phyloP scores from a whole-genome alignment of 2,329 filamentous ascomycete genomes.

The Macrophomina phaseolina region DNA sequence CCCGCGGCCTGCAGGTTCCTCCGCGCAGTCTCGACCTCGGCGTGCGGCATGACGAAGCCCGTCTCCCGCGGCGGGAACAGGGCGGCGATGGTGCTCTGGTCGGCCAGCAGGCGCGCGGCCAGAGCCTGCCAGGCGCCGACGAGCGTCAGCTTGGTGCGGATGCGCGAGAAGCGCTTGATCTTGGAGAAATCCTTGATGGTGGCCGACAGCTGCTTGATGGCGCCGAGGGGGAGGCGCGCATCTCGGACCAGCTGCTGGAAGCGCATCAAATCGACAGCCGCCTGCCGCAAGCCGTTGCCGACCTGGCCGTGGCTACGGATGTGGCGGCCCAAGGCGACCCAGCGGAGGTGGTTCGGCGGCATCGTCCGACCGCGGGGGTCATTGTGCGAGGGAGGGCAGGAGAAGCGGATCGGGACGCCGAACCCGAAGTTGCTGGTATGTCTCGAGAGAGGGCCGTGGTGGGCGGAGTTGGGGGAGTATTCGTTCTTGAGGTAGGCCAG shows the following conservation, averaged over 20 bases:
- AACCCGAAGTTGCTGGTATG: neutral
- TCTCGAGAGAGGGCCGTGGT: neutral
- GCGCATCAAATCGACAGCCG: neutral
- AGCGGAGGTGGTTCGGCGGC: neutral
- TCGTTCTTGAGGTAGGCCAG: conserved; percentile 13
- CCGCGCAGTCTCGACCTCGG: neutral
- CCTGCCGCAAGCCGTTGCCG: neutral
- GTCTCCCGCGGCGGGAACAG: neutral
- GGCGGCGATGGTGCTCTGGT: neutral
- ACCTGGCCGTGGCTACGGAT: neutral
- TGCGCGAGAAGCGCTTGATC: neutral
- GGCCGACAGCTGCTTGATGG: neutral
- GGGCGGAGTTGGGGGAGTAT: neutral
- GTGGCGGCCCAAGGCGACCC: neutral
- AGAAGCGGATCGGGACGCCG: neutral
- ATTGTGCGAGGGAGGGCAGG: no score
- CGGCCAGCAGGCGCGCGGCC: neutral
- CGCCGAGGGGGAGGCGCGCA: neutral
- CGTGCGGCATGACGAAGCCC: neutral
- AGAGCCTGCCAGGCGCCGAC: neutral
- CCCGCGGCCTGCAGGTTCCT: neutral
- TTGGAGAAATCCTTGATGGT: neutral
- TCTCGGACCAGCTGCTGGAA: neutral
- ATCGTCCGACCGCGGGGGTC: neutral
- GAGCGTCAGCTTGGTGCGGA: conserved; percentile 9